A percentile compares a stretch with the other conserved stretches of the same genome.
phyloP scores from a whole-genome alignment of 2,329 filamentous ascomycete species.

The Allantophomopsis cytisporea region DNA sequence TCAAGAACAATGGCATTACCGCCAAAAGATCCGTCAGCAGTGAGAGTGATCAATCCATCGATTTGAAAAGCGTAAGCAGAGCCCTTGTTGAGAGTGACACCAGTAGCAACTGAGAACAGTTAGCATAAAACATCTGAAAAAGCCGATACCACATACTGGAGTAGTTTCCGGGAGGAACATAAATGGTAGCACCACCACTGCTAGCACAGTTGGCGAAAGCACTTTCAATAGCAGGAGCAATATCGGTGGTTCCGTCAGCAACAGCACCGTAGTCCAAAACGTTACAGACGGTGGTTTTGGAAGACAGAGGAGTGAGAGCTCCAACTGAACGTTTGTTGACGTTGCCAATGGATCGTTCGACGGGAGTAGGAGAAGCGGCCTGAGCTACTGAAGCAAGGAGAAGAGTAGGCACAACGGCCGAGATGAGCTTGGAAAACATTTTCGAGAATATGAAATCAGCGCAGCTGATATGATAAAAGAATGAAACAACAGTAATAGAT shows the following conservation, averaged over 20 bases:
- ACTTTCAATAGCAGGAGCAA: constrained; percentile 23
- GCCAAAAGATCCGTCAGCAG: constrained; percentile 2
- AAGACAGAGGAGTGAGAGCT: not conserved
- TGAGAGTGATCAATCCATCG: constrained; percentile 7
- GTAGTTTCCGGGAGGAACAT: constrained; percentile 4
- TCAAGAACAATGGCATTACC: constrained; percentile 6
- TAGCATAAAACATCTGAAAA: not conserved
- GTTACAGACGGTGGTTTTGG: constrained; percentile 18
- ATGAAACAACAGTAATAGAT: not conserved
- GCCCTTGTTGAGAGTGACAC: constrained; percentile 5
- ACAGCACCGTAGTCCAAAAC: constrained; percentile 27
- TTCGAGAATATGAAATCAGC: not conserved
- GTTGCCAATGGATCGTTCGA: not conserved
- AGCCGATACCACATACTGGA: not conserved
- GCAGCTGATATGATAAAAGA: not conserved
- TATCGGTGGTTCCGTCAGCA: constrained; percentile 26
- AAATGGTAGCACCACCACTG: constrained; percentile 17
- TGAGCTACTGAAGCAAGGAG: not conserved
- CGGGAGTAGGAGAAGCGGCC: not conserved
- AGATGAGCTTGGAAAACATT: not conserved
- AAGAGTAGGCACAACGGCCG: not conserved
- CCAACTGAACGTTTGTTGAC: not conserved
- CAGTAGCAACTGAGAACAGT: constrained; percentile 3
- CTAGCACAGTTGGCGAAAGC: constrained; percentile 27
- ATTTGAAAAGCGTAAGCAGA: constrained; percentile 5